Evolutionary conservation across 2,329 filamentous ascomycete genomes (phyloP).

Genomic region (Escovopsis weberi): DNA sequence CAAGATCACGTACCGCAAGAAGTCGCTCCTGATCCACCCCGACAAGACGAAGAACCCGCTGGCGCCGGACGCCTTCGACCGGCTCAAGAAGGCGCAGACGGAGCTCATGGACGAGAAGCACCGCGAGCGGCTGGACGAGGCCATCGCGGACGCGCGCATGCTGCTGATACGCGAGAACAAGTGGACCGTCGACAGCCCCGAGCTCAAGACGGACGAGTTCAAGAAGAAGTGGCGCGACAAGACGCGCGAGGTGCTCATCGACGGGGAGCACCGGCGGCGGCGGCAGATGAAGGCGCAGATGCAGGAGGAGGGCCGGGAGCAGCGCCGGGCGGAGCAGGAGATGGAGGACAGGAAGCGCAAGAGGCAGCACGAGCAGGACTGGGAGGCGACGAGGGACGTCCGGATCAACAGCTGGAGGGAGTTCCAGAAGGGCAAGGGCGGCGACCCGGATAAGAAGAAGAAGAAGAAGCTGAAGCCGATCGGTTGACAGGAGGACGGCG

Average conservation of each 20-base stretch:
- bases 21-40: slow-evolving; percentile 97
- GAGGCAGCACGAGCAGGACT: slow-evolving; percentile 84
- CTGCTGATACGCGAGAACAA: slow-evolving; percentile 89
- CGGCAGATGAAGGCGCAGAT: slow-evolving; percentile 86
- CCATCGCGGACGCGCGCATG: slow-evolving; percentile 90
- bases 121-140: slow-evolving; percentile 75
- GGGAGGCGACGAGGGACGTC: slow-evolving; percentile 85
- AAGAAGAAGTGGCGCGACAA: slow-evolving; percentile 80
- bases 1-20: slow-evolving; percentile 85
- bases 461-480: slow-evolving; percentile 58
- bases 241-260: slow-evolving; percentile 75
- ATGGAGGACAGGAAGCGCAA: slow-evolving; percentile 66
- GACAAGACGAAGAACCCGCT: slow-evolving; percentile 89
- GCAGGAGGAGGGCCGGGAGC: slow-evolving; percentile 88
- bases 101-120: slow-evolving; percentile 90
- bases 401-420: slow-evolving; percentile 89
- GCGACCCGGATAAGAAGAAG: slow-evolving; percentile 40
- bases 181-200: slow-evolving; percentile 76
- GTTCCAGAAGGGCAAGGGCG: slow-evolving; percentile 63
- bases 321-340: slow-evolving; percentile 76
- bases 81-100: slow-evolving; percentile 86
- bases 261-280: slow-evolving; percentile 74
- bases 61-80: slow-evolving; percentile 91
- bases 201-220: slow-evolving; percentile 74
- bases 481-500: slow-evolving; percentile 21